These are phyloP conservation scores for Draba incana DNA, from an alignment of 345 rosid genomes.

Conservation along the genomic window DNA sequence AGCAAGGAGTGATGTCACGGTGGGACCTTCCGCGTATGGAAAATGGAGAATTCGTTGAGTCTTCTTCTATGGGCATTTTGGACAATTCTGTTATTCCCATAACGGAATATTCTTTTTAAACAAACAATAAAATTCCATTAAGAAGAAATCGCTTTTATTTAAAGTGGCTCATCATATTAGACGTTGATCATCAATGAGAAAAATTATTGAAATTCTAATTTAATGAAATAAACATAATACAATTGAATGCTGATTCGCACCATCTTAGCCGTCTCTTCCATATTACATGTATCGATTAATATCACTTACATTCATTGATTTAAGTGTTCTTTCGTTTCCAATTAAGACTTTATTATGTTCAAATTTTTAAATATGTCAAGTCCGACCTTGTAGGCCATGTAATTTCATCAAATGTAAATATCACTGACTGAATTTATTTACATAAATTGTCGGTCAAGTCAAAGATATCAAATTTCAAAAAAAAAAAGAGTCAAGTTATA, in stretches of 20 bases:
- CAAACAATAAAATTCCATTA: not conserved
- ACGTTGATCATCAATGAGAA: not conserved
- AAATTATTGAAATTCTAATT: not conserved
- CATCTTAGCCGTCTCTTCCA: not conserved
- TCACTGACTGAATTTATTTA: not conserved
- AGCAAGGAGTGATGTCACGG: slow-evolving; percentile 24
- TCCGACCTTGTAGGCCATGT: not conserved
- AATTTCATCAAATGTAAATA: not conserved
- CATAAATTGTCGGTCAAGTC: slow-evolving; percentile 1
- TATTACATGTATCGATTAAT: slow-evolving; percentile 8
- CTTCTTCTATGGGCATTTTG: slow-evolving; percentile 27
- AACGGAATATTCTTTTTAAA: slow-evolving; percentile 31
- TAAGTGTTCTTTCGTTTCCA: too few species aligned
- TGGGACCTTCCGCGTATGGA: slow-evolving; percentile 36
- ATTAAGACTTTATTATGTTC: too few species aligned
- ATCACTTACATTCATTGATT: not conserved
- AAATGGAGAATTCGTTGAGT: slow-evolving; percentile 24
- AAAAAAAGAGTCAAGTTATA: too few species aligned
- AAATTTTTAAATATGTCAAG: not conserved
- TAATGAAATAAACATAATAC: not conserved
- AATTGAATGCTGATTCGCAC: not conserved
- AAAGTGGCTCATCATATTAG: slow-evolving; percentile 1
- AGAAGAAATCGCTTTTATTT: not conserved
- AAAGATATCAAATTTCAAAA: too few species aligned
- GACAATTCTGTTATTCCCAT: slow-evolving; percentile 32